Evolutionary conservation across 2,329 filamentous ascomycete species (phyloP), one percentile per base, ranked within the genome.

Genomic region (Celoporthe dispersa): DNA sequence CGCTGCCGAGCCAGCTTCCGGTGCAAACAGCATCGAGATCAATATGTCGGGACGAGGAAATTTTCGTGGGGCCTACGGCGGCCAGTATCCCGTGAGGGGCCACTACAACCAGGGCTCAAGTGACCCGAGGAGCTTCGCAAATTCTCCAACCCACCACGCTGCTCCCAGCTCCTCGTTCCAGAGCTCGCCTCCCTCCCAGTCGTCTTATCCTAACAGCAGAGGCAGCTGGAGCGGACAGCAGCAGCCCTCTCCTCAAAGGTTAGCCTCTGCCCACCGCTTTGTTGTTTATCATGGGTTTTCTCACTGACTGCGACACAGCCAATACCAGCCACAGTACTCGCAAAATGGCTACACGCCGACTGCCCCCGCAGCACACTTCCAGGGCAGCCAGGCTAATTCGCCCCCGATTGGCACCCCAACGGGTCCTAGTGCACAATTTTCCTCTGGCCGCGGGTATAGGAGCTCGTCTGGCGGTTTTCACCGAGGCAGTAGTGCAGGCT

Each of bases 321-420:
- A 90, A 79, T 91, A 90, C 59, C 84, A 87, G 28, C 85, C 89
- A 39, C 85, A 87, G 35, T 90, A 91, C 76, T 81, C 86, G 57
- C 86, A 88, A 71, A 82, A 82, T 57, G 86, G 81, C 69, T 88
- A 87, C 75, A 80, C 84, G 19, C 82, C 86, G 28, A 68, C 68
- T 55, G 70, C 28, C 83, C 86, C 59, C 84, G 81, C 70, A 86
- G 82, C 9, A 84, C 84, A 87, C 60, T 89, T 87, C 75, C 86
- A 88, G 74, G 77, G 81, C 22, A 85, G 84, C 72, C 75, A 79
- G 48, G 76, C 76, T 22, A 82, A 81, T 69, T 86, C 85, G 2
- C 86, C 87, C 2, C 71, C 71, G 84, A 8, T 89, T 89, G 84
- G 85, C 69, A 84, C 85, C 9, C 85, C 89, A 16, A 85, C 85